A percentile compares a stretch with the other conserved stretches of the same genome.
phyloP scores from a whole-genome alignment of 306 rosid species.

The Abrus precatorius region DNA sequence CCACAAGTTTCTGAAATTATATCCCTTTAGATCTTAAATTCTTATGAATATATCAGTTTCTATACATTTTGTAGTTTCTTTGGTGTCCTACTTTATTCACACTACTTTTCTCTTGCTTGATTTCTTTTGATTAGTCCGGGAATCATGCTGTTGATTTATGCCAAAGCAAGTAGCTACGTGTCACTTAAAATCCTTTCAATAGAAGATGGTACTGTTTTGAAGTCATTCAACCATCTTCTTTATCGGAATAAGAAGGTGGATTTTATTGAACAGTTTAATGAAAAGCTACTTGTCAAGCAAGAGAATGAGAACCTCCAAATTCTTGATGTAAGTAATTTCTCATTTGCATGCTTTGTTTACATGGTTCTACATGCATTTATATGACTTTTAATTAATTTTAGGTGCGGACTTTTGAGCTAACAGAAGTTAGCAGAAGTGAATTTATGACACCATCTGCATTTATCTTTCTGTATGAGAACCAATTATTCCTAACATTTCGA shows the following conservation, averaged over 20 bases:
- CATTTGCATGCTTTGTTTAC: conserved; percentile 11
- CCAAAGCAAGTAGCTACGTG: conserved; percentile 86
- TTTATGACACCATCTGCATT: conserved; percentile 99
- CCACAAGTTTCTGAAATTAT: conserved; percentile 28
- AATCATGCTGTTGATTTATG: conserved; percentile 91
- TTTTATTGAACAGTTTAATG: conserved; percentile 98
- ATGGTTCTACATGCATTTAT: conserved; percentile 35
- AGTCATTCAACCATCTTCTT: conserved; percentile 96
- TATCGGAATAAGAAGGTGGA: conserved; percentile 97
- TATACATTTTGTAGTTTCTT: conserved; percentile 13
- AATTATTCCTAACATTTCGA: conserved; percentile 89
- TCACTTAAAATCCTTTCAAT: conserved; percentile 97
- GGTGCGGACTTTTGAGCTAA: conserved; percentile 93
- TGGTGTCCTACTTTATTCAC: conserved; percentile 40
- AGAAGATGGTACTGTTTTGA: conserved; percentile 99
- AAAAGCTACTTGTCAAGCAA: conserved; percentile 99
- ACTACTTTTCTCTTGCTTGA: conserved; percentile 35
- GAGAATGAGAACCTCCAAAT: conserved; percentile 98
- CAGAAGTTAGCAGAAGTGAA: conserved; percentile 89
- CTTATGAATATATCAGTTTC: conserved; percentile 1
- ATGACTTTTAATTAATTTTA: conserved; percentile 55
- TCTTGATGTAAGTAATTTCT: conserved; percentile 79
- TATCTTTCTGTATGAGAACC: conserved; percentile 96
- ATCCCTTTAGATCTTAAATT: conserved; percentile 29
- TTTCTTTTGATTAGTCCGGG: conserved; percentile 78